Evolutionary conservation across 1,284 basidiomycete genomes (phyloP).

Genomic region (Cystobasidium slooffiae): DNA sequence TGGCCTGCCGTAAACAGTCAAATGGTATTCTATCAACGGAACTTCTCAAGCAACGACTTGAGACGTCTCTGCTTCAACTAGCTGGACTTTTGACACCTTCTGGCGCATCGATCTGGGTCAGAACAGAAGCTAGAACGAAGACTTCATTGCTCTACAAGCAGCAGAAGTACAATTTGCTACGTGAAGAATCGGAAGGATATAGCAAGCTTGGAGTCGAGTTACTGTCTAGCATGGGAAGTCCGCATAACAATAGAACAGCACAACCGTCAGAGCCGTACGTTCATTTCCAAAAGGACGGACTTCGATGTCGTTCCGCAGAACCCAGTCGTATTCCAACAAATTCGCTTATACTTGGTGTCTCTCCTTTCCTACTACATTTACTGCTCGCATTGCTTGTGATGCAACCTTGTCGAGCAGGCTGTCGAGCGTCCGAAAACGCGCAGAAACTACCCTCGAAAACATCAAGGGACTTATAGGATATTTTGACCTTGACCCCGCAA

Average conservation of each 20-base stretch:
- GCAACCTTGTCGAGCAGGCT: slow-evolving; percentile 1
- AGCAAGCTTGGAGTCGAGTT: slow-evolving; percentile 87
- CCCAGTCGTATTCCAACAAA: neutral
- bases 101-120: neutral
- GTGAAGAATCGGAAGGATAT: slow-evolving; percentile 97
- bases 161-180: slow-evolving; percentile 95
- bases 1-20: neutral
- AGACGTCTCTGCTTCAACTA: slow-evolving; percentile 20
- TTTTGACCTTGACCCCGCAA: slow-evolving; percentile 93
- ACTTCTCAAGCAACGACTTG: slow-evolving; percentile 37
- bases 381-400: neutral
- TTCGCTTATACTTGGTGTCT: neutral
- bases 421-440: slow-evolving; percentile 46
- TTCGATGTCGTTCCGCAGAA: neutral
- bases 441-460: slow-evolving; percentile 54
- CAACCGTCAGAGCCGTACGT: slow-evolving; percentile 64
- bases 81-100: slow-evolving; percentile 16
- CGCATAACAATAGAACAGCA: slow-evolving; percentile 61
- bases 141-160: slow-evolving; percentile 73
- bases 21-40: slow-evolving; percentile 26
- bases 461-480: slow-evolving; percentile 87
- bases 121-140: slow-evolving; percentile 30
- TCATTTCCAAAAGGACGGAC: too few relatives aligned
- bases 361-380: neutral
- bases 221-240: slow-evolving; percentile 73